Conservation (phyloP, 2,329 filamentous ascomycete genomes). For the Beauveria rudraprayagi region DNA sequence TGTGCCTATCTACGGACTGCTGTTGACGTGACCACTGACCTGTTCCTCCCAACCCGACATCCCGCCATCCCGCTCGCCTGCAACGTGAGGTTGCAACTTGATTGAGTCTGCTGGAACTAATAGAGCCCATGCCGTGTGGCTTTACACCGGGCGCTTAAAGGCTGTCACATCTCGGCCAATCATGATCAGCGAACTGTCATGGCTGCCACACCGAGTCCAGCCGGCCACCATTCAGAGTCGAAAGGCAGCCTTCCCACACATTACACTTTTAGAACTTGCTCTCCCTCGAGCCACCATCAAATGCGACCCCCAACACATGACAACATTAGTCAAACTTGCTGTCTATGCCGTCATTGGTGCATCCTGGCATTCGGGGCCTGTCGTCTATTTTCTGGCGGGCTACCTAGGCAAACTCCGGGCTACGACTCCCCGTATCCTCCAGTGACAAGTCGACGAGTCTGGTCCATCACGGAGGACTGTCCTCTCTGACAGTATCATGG, state of each 20-base stretch:
- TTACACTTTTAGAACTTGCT: background rate
- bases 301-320: too few relatives aligned
- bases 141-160: slow-evolving; percentile 3
- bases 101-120: background rate
- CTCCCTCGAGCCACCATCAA: too few relatives aligned
- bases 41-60: background rate
- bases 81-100: background rate
- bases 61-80: background rate
- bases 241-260: background rate
- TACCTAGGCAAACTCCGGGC: background rate
- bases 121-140: slow-evolving; percentile 1
- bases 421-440: background rate
- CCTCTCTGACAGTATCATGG: background rate
- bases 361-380: background rate
- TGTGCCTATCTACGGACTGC: background rate
- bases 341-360: background rate
- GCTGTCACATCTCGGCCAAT: background rate
- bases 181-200: background rate
- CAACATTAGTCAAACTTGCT: background rate
- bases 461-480: background rate
- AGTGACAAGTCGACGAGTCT: background rate
- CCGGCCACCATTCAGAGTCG: background rate
- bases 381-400: background rate
- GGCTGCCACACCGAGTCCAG: background rate
- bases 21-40: background rate